These are phyloP conservation scores for Fusarium sp. DNA, from an alignment of 2,329 filamentous ascomycete genomes.

Conservation along the genomic window DNA sequence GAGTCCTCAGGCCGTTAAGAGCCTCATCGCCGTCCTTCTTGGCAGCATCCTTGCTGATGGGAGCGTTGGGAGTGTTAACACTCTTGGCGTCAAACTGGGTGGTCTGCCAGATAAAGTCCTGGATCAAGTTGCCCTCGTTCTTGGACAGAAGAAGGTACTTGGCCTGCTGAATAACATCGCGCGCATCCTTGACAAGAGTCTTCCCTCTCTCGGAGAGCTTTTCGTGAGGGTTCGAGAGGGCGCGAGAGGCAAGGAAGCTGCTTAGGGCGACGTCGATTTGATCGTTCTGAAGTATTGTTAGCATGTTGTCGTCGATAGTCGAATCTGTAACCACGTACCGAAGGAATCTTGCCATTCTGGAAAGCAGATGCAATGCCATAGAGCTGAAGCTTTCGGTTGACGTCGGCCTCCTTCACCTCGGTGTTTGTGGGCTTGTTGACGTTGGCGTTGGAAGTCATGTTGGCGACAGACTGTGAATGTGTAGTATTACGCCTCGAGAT, in stretches of 20 bases:
- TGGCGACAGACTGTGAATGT: conserved; percentile 31
- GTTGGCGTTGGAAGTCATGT: conserved; percentile 54
- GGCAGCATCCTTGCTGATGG: conserved; percentile 80
- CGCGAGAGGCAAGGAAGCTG: conserved; percentile 80
- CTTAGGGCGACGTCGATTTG: conserved; percentile 96
- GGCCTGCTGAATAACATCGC: conserved; percentile 83
- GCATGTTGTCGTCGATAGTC: background rate
- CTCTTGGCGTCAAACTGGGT: conserved; percentile 76
- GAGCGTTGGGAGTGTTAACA: conserved; percentile 71
- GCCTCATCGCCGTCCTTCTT: conserved; percentile 87
- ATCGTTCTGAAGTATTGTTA: conserved; percentile 73
- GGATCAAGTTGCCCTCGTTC: conserved; percentile 93
- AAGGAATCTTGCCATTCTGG: conserved; percentile 88
- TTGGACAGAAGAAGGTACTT: conserved; percentile 90
- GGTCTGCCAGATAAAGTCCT: conserved; percentile 97
- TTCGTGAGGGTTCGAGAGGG: conserved; percentile 76
- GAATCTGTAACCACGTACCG: conserved; percentile 65
- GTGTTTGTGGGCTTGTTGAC: conserved; percentile 82
- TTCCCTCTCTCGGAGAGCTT: conserved; percentile 89
- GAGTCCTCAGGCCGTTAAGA: conserved; percentile 84
- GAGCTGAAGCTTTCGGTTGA: conserved; percentile 93
- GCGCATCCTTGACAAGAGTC: conserved; percentile 80
- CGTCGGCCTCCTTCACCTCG: conserved; percentile 84
- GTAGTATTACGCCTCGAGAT: conserved; percentile 30
- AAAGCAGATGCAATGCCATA: conserved; percentile 93